Evolutionary conservation across 2,329 filamentous ascomycete genomes (phyloP), one percentile per base, ranked within the genome.

Genomic region (Tolypocladium paradoxum): DNA sequence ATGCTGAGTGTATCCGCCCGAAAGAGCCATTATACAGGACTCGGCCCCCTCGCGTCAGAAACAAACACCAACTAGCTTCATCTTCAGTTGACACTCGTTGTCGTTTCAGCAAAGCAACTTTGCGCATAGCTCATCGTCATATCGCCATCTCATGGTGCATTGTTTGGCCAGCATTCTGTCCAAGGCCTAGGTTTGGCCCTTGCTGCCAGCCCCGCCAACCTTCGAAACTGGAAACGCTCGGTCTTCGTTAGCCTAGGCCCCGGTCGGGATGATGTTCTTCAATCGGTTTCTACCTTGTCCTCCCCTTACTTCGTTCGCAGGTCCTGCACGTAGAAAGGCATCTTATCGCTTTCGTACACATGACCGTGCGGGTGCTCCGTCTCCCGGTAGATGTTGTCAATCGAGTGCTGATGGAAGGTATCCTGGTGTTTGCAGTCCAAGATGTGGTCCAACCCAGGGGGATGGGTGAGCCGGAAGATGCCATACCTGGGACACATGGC

Each of bases 401-500:
- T 73, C 1, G 68, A 67, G 57, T 83, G 80, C 57, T 86, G 88
- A 67, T 99, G 93, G 66, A 99, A 99, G 0, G 95, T 78, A 1
- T 88, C 88, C 1, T 80, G 79, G 55, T 90, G 81, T 3, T 73
- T 83, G 70, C 93, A 99, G 40, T 83, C 79, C 46, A 95, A 74
- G 35, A 99, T 85, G n/a, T 89, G 82, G 57, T 88, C 83, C 60
- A 97, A 78, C 0, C 93, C 93, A 0, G 93, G 92, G 0, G 93
- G 93, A 68, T 96, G 88, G 0, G 93, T 99, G 5, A 99, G 76
- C 35, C 93, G 83, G 70, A 97, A 99, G 27, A 95, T 87, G 49
- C 93, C 93, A 76, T 89, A 92, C 56, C 89, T 92, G 33, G 1
- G 2, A 18, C 16, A 22, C 33, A 16, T 18, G 24, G 9, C 43